Percentiles rank a stretch among this genome's conserved stretches.
phyloP scores from a whole-genome alignment of 2,329 filamentous ascomycete species.

The Biscogniauxia sp. region DNA sequence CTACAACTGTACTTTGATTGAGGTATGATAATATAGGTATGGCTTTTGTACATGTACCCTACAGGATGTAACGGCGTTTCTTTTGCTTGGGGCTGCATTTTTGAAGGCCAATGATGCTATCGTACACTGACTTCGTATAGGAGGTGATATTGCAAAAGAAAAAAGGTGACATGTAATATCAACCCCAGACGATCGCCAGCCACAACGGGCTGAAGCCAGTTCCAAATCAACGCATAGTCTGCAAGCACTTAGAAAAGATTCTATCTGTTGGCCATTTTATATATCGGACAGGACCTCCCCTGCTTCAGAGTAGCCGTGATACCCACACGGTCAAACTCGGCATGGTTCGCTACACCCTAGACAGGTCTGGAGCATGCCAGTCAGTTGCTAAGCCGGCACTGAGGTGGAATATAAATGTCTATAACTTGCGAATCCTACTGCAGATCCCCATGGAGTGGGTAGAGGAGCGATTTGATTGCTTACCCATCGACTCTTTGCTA shows the following conservation, averaged over 20 bases:
- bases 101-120: no score
- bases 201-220: background rate
- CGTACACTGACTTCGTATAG: background rate
- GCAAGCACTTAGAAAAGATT: background rate
- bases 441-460: background rate
- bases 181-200: background rate
- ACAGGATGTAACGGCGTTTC: background rate
- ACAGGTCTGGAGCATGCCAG: background rate
- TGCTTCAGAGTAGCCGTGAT: background rate
- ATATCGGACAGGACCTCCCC: background rate
- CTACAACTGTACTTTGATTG: background rate
- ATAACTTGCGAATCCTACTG: background rate
- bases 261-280: background rate
- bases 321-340: background rate
- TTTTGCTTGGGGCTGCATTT: background rate
- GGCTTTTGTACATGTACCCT: background rate
- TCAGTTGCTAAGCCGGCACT: background rate
- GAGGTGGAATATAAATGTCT: background rate
- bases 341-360: background rate
- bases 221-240: background rate
- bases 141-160: background rate
- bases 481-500: background rate
- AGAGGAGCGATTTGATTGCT: background rate
- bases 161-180: background rate
- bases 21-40: background rate